phyloP scores from a whole-genome alignment of 2,329 filamentous ascomycete genomes.

The Lasiodiplodia citricola region DNA sequence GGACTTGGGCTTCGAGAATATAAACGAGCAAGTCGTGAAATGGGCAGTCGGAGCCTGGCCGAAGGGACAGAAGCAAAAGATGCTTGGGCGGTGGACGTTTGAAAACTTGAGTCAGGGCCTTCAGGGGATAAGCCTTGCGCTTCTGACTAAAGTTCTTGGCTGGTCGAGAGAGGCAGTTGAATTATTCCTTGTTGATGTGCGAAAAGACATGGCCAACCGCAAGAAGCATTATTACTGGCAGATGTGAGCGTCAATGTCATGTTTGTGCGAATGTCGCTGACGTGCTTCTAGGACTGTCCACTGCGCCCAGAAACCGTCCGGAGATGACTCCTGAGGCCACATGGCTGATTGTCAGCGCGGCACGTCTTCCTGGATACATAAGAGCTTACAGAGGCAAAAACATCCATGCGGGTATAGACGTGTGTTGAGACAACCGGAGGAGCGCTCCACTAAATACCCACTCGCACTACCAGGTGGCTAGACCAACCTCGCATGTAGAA shows the following conservation, averaged over 20 bases:
- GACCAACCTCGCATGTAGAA: neutral
- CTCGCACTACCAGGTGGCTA: neutral
- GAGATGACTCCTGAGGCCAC: neutral
- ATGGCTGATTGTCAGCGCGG: neutral
- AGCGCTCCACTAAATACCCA: neutral
- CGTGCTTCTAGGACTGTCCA: neutral
- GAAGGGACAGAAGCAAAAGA: constrained; percentile 28
- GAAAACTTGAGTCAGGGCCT: constrained; percentile 25
- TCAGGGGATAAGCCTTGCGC: constrained; percentile 26
- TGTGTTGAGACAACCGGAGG: neutral
- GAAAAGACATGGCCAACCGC: constrained; percentile 26
- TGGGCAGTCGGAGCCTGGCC: constrained; percentile 36
- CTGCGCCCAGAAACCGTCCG: neutral
- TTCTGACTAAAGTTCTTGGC: constrained; percentile 20
- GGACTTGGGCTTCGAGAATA: constrained; percentile 36
- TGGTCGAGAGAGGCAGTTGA: constrained; percentile 26
- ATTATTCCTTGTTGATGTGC: constrained; percentile 17
- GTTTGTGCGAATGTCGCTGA: neutral
- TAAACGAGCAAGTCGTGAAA: constrained; percentile 38
- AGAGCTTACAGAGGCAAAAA: neutral
- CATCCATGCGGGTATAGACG: neutral
- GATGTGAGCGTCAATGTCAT: neutral
- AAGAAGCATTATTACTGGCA: constrained; percentile 19
- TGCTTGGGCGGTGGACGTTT: constrained; percentile 23
- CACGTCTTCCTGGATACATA: neutral